Evolutionary conservation across 176 grass and related monocot species (phyloP), one percentile per base, ranked within the genome.

Genomic region (Ensete ventricosum): DNA sequence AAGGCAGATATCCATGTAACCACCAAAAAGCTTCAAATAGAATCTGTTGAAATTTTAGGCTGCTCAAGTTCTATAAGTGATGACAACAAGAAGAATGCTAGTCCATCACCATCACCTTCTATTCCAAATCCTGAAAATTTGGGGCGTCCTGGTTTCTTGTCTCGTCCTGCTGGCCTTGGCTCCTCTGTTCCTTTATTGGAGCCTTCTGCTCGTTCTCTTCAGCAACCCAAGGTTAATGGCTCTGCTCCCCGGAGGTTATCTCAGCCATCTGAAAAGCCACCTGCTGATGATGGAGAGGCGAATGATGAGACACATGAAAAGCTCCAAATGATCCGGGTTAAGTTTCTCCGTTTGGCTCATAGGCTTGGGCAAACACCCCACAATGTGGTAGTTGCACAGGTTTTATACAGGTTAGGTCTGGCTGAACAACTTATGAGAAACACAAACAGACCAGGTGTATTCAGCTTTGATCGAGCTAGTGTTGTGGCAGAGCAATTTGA

Each of bases 321-420:
- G 77, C 94, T 98, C 69, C 90, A 93, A 76, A 85, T 87, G 82
- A 98, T 93, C 62, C 84, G 90, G 25, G 90, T 98, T 34, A 93
- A 93, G 51, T 98, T 98, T 82, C 80, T 98, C 72, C 82, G 94
- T 22, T 86, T 98, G 64, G 94, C 88, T 73, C 73, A 80, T 53
- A 88, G 94, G 69, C 87, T 98, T 73, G 94, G 94, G 43, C 90
- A 98, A 77, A 91, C 94, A 1, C 78, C 86, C 76, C 88, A 93
- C 71, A 93, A 98, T 77, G 90, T 88, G 78, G 90, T 98, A 49
- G 94, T 98, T 81, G 92, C 94, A 23, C 94, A 98, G 80, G 94
- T 98, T 82, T 79, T 98, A 20, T 98, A 98, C 64, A 83, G 94
- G 50, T 85, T 98, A 72, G 94, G 94, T 25, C 79, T 98, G 77